Conservation (phyloP, 73 alveolate genomes). For the Tetrahymena malaccensis region DNA sequence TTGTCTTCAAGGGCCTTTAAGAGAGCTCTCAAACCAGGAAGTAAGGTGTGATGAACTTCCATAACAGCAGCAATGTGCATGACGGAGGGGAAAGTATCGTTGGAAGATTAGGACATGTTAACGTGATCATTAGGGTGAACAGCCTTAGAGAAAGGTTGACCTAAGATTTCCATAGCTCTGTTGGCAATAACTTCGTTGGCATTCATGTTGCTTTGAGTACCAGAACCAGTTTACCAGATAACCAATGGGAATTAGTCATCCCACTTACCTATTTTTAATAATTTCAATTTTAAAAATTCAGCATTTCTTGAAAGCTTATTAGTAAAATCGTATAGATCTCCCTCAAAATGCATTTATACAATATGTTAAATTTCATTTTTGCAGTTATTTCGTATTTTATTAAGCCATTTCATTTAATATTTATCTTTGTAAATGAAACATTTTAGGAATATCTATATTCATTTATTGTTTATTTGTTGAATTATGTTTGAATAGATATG, state of each 20-base stretch:
- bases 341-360: background rate
- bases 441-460: background rate
- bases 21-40: conserved; percentile 44
- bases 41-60: conserved; percentile 43
- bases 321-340: too few relatives aligned
- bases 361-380: background rate
- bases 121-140: conserved; percentile 99
- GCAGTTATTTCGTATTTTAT: background rate
- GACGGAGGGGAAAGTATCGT: conserved; percentile 98
- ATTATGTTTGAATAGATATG: too few relatives aligned
- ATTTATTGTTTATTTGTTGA: background rate
- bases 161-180: conserved; percentile 94
- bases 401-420: background rate
- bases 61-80: conserved; percentile 96
- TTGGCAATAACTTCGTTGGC: conserved; percentile 97
- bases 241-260: conserved; percentile 95
- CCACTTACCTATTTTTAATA: conserved; percentile 63
- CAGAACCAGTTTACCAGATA: conserved; percentile 99
- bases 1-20: conserved; percentile 54
- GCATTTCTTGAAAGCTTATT: too few relatives aligned
- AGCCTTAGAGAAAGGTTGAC: conserved; percentile 87
- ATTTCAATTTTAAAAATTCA: background rate
- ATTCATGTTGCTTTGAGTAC: conserved; percentile 97
- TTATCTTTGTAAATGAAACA: background rate
- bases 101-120: conserved; percentile 91